phyloP scores from a whole-genome alignment of 371 early-diverging fungal genomes.

The Rhizopus stolonifer region DNA sequence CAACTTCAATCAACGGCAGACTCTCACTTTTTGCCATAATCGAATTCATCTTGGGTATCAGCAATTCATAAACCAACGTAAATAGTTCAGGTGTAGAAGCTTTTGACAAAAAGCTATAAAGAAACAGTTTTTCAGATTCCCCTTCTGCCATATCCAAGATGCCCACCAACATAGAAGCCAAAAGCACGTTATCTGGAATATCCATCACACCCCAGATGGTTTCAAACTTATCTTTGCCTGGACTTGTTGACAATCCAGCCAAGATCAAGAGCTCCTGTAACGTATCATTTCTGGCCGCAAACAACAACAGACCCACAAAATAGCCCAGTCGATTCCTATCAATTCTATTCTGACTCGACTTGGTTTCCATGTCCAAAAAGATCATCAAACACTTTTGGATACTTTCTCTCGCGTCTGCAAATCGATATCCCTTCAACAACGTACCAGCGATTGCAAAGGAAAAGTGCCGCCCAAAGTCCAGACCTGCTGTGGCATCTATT shows the following conservation, averaged over 20 bases:
- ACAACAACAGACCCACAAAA: slow-evolving; percentile 43
- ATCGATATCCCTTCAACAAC: slow-evolving; percentile 61
- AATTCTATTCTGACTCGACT: slow-evolving; percentile 22
- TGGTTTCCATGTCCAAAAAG: slow-evolving; percentile 69
- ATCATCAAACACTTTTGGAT: slow-evolving; percentile 66
- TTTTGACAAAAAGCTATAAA: slow-evolving; percentile 66
- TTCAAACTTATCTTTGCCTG: neutral
- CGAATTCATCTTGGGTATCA: slow-evolving; percentile 53
- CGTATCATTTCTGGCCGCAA: slow-evolving; percentile 48
- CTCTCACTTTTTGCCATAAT: slow-evolving; percentile 49
- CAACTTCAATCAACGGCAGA: slow-evolving; percentile 40
- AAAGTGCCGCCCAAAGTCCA: slow-evolving; percentile 68
- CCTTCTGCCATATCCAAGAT: slow-evolving; percentile 65
- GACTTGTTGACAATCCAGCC: slow-evolving; percentile 31
- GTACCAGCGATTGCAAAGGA: slow-evolving; percentile 66
- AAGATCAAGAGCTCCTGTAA: slow-evolving; percentile 41
- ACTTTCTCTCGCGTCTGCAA: slow-evolving; percentile 50
- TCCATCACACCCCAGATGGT: slow-evolving; percentile 29
- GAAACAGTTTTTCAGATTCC: slow-evolving; percentile 62
- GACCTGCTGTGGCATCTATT: slow-evolving; percentile 57
- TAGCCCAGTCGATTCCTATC: slow-evolving; percentile 37
- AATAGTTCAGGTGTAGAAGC: slow-evolving; percentile 61
- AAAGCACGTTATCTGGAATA: slow-evolving; percentile 51
- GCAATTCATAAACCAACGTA: slow-evolving; percentile 46
- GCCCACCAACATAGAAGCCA: slow-evolving; percentile 59